These are phyloP conservation scores for Hydrangea macrophylla DNA, from an alignment of 148 eudicot genomes.

Conservation along the genomic window DNA sequence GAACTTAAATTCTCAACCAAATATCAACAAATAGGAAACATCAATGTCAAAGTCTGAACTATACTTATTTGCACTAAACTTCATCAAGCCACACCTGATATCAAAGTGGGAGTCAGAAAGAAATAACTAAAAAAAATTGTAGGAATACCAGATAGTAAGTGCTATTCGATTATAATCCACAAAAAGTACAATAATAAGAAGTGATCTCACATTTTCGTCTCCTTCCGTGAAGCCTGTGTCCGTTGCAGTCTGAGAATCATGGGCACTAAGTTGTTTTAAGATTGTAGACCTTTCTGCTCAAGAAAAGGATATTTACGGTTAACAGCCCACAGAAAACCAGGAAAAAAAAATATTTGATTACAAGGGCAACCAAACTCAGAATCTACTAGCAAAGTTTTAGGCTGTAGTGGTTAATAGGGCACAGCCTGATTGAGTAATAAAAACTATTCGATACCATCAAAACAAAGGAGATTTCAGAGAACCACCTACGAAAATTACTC, in stretches of 20 bases:
- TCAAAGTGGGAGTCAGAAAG: neutral
- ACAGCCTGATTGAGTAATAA: neutral
- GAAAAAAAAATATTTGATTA: neutral
- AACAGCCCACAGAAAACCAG: neutral
- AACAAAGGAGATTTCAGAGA: neutral
- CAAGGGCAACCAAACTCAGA: neutral
- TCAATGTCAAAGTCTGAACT: neutral
- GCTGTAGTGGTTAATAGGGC: neutral
- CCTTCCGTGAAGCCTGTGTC: constrained; percentile 28
- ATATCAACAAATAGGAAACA: neutral
- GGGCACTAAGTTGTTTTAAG: constrained; percentile 33
- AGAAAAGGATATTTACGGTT: neutral
- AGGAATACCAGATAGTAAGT: neutral
- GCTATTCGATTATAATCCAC: neutral
- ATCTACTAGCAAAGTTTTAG: neutral
- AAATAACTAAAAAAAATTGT: no score
- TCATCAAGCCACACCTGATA: neutral
- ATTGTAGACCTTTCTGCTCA: constrained; percentile 37
- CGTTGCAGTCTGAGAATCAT: constrained; percentile 18
- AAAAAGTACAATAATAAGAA: neutral
- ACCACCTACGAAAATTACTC: neutral
- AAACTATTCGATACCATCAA: neutral
- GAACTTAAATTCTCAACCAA: neutral
- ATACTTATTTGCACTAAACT: neutral
- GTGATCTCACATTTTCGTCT: constrained; percentile 60